A percentile compares a stretch with the other conserved stretches of the same genome.
Conservation (phyloP, 176 grass and related monocot genomes). For the Pharus latifolius region DNA sequence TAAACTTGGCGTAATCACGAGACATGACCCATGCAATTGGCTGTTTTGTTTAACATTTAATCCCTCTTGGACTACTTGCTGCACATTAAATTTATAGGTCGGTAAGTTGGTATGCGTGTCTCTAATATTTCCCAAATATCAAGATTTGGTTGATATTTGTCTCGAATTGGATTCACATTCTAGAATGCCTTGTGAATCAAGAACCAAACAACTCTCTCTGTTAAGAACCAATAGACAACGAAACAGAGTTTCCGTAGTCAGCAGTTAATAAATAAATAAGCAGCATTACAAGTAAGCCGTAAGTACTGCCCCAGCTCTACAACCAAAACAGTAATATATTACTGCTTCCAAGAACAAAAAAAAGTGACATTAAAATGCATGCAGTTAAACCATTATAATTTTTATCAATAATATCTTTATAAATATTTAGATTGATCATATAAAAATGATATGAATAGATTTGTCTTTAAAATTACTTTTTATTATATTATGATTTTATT, state of each 20-base stretch:
- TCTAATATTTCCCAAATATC: no score
- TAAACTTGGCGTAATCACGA: background rate
- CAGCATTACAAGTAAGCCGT: no score
- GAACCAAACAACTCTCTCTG: constrained; percentile 3
- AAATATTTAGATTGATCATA: no score
- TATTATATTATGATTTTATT: no score
- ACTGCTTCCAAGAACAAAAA: no score
- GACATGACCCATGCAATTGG: background rate
- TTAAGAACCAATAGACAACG: background rate
- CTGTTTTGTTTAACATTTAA: constrained; percentile 10
- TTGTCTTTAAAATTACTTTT: no score
- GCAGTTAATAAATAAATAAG: background rate
- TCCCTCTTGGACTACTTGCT: background rate
- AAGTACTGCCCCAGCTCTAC: background rate
- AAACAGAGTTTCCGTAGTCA: background rate
- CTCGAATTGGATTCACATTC: background rate
- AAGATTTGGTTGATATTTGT: constrained; percentile 7
- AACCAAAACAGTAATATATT: background rate
- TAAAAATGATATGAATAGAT: no score
- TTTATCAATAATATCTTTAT: no score
- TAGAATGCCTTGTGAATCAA: background rate
- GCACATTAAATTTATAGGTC: background rate
- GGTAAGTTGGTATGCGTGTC: background rate
- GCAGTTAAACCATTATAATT: no score
- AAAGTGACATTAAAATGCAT: no score